Percentiles rank a stretch among this genome's conserved stretches.
Conservation (phyloP, 805 yeast genomes). For the Priceomyces carsonii region DNA sequence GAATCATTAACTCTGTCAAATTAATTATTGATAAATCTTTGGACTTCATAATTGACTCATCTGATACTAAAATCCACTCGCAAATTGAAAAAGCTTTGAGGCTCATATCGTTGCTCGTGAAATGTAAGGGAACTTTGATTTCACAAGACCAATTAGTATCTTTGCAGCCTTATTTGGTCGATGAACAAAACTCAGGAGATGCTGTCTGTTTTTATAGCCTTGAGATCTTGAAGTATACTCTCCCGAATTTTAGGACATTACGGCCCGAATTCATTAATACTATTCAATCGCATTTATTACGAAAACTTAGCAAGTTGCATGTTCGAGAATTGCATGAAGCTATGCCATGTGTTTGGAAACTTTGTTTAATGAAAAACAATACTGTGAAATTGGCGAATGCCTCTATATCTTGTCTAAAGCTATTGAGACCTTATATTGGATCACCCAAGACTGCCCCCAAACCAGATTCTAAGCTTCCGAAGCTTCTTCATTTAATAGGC, state of each 20-base stretch:
- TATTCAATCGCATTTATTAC: conserved; percentile 53
- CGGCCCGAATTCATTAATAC: conserved; percentile 51
- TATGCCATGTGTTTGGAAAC: conserved; percentile 64
- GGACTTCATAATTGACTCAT: conserved; percentile 34
- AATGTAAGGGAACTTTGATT: conserved; percentile 52
- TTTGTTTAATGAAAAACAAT: conserved; percentile 49
- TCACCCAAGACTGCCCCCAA: conserved; percentile 18
- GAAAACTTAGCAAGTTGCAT: conserved; percentile 59
- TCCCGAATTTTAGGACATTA: conserved; percentile 46
- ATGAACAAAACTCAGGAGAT: conserved; percentile 43
- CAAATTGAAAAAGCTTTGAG: conserved; percentile 42
- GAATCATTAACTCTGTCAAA: conserved; percentile 19
- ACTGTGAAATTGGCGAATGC: conserved; percentile 58
- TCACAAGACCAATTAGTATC: conserved; percentile 66
- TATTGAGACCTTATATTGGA: conserved; percentile 48
- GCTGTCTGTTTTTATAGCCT: conserved; percentile 50
- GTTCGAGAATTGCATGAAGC: conserved; percentile 69
- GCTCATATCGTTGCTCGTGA: conserved; percentile 57
- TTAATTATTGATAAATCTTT: conserved; percentile 36
- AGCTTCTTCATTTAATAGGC: conserved; percentile 65
- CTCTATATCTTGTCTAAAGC: conserved; percentile 57
- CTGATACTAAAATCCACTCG: conserved; percentile 22
- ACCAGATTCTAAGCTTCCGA: conserved; percentile 49
- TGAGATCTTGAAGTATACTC: conserved; percentile 51
- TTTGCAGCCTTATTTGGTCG: conserved; percentile 63